A percentile compares a stretch with the other conserved stretches of the same genome.
Conservation (phyloP, 352 stramenopile species). For the Thalassiosira mediterranea region DNA sequence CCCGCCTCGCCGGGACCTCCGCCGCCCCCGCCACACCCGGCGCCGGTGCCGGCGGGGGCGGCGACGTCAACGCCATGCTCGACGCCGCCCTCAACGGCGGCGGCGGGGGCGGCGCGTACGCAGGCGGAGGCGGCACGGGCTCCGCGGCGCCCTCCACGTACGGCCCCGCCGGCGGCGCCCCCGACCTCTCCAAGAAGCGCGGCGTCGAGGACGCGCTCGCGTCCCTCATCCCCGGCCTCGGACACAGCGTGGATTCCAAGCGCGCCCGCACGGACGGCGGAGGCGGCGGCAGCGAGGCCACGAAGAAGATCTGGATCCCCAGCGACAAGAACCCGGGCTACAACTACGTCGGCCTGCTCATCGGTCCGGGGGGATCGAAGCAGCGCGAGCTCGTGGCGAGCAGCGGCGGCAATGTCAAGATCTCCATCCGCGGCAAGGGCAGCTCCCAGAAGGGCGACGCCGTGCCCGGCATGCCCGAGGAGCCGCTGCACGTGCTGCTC, state of each 20-base stretch:
- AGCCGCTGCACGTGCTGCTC: conserved; percentile 75
- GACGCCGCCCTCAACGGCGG: conserved; percentile 28
- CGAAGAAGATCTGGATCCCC: conserved; percentile 54
- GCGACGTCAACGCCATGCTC: conserved; percentile 37
- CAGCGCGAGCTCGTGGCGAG: conserved; percentile 51
- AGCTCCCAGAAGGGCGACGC: conserved; percentile 31
- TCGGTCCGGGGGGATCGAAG: conserved; percentile 55
- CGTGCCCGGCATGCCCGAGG: conserved; percentile 60
- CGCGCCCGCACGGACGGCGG: conserved; percentile 23
- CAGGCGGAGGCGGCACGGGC: background rate
- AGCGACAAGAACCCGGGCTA: conserved; percentile 53
- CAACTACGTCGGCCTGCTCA: conserved; percentile 61
- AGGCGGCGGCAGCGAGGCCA: conserved; percentile 5
- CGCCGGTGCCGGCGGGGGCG: conserved; percentile 42
- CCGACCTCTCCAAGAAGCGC: conserved; percentile 22
- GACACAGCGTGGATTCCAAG: conserved; percentile 40
- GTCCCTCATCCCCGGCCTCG: conserved; percentile 50
- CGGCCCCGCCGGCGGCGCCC: background rate
- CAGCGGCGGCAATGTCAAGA: conserved; percentile 50
- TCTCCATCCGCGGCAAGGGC: conserved; percentile 52
- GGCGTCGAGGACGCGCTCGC: conserved; percentile 49
- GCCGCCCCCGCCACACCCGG: conserved; percentile 11
- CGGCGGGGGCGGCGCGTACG: background rate
- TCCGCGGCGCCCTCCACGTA: background rate
- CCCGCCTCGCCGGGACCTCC: conserved; percentile 51